Conservation (phyloP, 2,329 filamentous ascomycete genomes). For the Clonostachys solani region DNA sequence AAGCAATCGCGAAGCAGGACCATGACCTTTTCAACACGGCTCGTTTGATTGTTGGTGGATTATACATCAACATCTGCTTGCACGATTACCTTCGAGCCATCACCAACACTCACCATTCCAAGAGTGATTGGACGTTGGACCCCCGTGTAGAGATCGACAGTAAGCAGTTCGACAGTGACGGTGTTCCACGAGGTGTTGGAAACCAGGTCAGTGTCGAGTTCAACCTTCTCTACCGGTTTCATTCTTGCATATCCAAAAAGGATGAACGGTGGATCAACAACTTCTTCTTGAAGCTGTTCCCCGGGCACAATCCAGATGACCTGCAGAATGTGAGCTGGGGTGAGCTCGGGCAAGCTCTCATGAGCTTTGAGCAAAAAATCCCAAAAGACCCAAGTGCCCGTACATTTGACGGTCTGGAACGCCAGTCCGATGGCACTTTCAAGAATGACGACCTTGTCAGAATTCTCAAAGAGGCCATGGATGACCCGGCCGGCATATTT, state of each 20-base stretch:
- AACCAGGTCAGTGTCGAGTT: conserved; percentile 68
- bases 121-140: conserved; percentile 59
- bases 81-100: conserved; percentile 60
- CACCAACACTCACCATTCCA: conserved; percentile 52
- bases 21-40: conserved; percentile 53
- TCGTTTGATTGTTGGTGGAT: conserved; percentile 45
- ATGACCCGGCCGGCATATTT: conserved; percentile 56
- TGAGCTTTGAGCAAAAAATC: conserved; percentile 28
- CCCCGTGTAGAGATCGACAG: conserved; percentile 52
- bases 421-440: conserved; percentile 45
- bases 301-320: conserved; percentile 17
- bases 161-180: conserved; percentile 36
- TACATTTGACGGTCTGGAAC: conserved; percentile 42
- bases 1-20: conserved; percentile 35
- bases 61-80: conserved; percentile 53
- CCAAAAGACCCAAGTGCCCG: conserved; percentile 38
- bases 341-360: conserved; percentile 31
- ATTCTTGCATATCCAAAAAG: conserved; percentile 53
- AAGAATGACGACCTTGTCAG: conserved; percentile 52
- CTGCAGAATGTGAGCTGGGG: conserved; percentile 22
- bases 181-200: conserved; percentile 51
- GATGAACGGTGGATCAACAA: conserved; percentile 60
- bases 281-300: conserved; percentile 42
- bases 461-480: conserved; percentile 52
- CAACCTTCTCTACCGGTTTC: conserved; percentile 64